Evolutionary conservation across 2,329 filamentous ascomycete species (phyloP), one percentile per base, ranked within the genome.

Genomic region (Teratosphaeria viscida): DNA sequence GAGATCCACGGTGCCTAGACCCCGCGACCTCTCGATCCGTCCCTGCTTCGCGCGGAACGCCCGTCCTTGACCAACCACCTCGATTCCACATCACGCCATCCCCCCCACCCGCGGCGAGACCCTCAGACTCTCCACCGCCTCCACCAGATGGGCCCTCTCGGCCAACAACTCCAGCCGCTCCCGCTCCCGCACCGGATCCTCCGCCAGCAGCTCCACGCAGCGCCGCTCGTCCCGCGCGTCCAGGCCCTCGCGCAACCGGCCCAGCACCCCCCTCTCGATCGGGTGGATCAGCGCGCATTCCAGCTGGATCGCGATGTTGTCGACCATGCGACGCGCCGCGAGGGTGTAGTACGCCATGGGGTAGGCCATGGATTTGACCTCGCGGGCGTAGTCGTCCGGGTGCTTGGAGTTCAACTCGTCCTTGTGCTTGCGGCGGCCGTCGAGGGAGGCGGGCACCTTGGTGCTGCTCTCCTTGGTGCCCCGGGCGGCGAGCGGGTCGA

Each of bases 301-400:
- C 11, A 71, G 34, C 12, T 63, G 60, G 27, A 57, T 60, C 2
- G 59, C 73, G 5, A 81, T 66, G 0, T 69, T 68, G 32, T 91
- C 87, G 0, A 84, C 78, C 65, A 90, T 87, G 1, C 87, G 81
- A 37, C 79, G 74, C 0, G 83, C 81, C 0, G 88, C 86, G 4
- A 86, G 81, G 54, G 82, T 78, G 67, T 91, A 91, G 70, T 90
- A 91, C 0, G 82, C 86, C 0, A 85, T 77, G 53, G 89, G 79
- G 3, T 84, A 83, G 0, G 84, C 79, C 0, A 87, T 81, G 0
- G 87, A 82, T 8, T 80, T 76, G 0, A 91, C 71, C 67, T 90
- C 87, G 0, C 74, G 72, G 1, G 76, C 69, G 64, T 83, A 90
- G 0, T 78, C 76, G 65, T 90, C 87, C 0, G 75, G 70, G 0